Conservation (phyloP, 129 eudicot species). For the Flaveria linearis region DNA sequence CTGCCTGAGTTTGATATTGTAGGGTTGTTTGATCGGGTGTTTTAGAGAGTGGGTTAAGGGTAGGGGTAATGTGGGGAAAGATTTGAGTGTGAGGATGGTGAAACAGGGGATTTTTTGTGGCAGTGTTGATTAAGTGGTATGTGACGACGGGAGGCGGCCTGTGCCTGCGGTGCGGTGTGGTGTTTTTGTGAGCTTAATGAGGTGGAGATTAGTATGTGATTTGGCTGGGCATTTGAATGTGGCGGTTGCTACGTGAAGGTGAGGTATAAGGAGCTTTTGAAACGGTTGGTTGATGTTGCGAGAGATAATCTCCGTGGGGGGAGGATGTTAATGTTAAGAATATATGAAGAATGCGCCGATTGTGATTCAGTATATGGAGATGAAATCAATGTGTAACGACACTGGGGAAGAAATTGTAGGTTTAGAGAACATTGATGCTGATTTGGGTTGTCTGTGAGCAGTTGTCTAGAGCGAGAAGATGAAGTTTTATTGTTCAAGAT, state of each 20-base stretch:
- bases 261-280: conserved; percentile 74
- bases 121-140: conserved; percentile 88
- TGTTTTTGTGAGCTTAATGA: conserved; percentile 54
- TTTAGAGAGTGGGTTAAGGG: conserved; percentile 41
- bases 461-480: conserved; percentile 35
- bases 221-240: conserved; percentile 59
- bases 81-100: conserved; percentile 44
- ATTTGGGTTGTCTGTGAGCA: conserved; percentile 47
- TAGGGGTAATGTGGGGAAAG: conserved; percentile 29
- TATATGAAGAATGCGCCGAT: conserved; percentile 56
- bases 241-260: conserved; percentile 49
- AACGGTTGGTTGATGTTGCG: conserved; percentile 70
- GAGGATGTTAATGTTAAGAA: conserved; percentile 70
- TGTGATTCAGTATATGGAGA: conserved; percentile 78
- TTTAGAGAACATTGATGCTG: conserved; percentile 31
- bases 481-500: background rate
- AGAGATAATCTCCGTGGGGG: conserved; percentile 65
- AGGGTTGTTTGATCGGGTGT: conserved; percentile 41
- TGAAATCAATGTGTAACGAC: conserved; percentile 54
- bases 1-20: conserved; percentile 76
- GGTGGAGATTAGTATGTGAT: conserved; percentile 49
- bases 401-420: conserved; percentile 9
- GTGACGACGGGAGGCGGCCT: conserved; percentile 76
- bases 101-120: conserved; percentile 76
- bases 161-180: conserved; percentile 73